These are phyloP conservation scores for Lagenidium giganteum DNA, from an alignment of 352 stramenopile species.

Conservation along the genomic window DNA sequence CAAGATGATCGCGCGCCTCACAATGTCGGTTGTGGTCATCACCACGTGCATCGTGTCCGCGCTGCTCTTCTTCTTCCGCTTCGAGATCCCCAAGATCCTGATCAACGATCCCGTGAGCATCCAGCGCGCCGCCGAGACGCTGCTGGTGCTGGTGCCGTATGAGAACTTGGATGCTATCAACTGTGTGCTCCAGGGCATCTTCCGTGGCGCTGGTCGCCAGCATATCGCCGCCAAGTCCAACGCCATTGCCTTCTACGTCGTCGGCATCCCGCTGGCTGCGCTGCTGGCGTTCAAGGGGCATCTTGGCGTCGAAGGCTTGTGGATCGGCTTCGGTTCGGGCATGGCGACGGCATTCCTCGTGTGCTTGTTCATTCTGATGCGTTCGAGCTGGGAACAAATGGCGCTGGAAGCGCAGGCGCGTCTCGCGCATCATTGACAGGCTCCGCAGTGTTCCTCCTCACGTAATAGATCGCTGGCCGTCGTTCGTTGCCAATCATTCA, in stretches of 20 bases:
- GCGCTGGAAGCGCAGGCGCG: slow-evolving; percentile 36
- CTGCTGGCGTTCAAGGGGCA: slow-evolving; percentile 49
- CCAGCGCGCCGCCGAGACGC: slow-evolving; percentile 32
- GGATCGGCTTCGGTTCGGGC: slow-evolving; percentile 64
- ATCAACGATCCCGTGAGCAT: slow-evolving; percentile 48
- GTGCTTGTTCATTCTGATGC: slow-evolving; percentile 41
- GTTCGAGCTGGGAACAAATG: slow-evolving; percentile 59
- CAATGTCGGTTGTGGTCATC: slow-evolving; percentile 32
- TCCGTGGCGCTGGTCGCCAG: slow-evolving; percentile 65
- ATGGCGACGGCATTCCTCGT: slow-evolving; percentile 33
- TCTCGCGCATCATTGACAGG: slow-evolving; percentile 14
- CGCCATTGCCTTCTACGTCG: slow-evolving; percentile 71
- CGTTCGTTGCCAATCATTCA: no score
- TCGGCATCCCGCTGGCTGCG: slow-evolving; percentile 66
- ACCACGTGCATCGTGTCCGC: slow-evolving; percentile 30
- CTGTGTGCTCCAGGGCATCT: slow-evolving; percentile 70
- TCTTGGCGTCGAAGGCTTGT: slow-evolving; percentile 62
- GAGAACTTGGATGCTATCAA: slow-evolving; percentile 78
- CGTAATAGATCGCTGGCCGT: no score
- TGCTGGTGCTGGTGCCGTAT: slow-evolving; percentile 69
- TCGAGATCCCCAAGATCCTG: slow-evolving; percentile 42
- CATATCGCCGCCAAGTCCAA: slow-evolving; percentile 68
- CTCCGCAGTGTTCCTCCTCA: slow-evolving; percentile 22
- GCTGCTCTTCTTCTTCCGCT: slow-evolving; percentile 33
- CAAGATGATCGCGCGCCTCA: slow-evolving; percentile 44